Evolutionary conservation across 2,329 filamentous ascomycete genomes (phyloP).

Genomic region (Harringtonia lauricola): DNA sequence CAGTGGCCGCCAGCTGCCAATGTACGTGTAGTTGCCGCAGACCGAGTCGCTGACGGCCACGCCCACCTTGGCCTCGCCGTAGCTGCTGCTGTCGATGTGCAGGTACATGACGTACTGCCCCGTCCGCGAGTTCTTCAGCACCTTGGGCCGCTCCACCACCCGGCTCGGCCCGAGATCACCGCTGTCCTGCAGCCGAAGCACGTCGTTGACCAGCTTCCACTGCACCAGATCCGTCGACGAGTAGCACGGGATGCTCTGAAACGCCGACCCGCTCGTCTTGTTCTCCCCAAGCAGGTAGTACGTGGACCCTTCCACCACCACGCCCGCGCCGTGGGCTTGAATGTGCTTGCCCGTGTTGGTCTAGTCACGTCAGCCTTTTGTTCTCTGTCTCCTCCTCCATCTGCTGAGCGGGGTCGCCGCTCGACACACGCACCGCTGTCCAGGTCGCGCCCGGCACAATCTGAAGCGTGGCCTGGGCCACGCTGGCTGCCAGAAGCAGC

Average conservation of each 20-base stretch:
- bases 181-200: conserved; percentile 10
- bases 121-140: conserved; percentile 54
- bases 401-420: not conserved
- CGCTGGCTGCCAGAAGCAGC: not conserved
- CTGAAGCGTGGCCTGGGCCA: conserved; percentile 10
- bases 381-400: not conserved
- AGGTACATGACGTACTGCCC: conserved; percentile 39
- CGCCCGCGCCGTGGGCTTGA: conserved; percentile 55
- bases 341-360: conserved; percentile 31
- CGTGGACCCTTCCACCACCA: conserved; percentile 44
- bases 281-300: conserved; percentile 64
- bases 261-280: conserved; percentile 49
- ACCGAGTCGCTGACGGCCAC: conserved; percentile 33
- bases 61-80: conserved; percentile 15
- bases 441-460: conserved; percentile 15
- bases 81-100: conserved; percentile 49
- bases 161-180: conserved; percentile 25
- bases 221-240: conserved; percentile 52
- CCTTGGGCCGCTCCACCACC: conserved; percentile 58
- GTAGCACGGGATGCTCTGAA: conserved; percentile 60
- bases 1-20: conserved; percentile 21
- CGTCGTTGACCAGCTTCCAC: conserved; percentile 12
- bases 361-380: not conserved
- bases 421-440: conserved; percentile 12
- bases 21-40: conserved; percentile 44